phyloP scores from a whole-genome alignment of 1,139 yeast genomes.

The Hyphopichia khmerensis region DNA sequence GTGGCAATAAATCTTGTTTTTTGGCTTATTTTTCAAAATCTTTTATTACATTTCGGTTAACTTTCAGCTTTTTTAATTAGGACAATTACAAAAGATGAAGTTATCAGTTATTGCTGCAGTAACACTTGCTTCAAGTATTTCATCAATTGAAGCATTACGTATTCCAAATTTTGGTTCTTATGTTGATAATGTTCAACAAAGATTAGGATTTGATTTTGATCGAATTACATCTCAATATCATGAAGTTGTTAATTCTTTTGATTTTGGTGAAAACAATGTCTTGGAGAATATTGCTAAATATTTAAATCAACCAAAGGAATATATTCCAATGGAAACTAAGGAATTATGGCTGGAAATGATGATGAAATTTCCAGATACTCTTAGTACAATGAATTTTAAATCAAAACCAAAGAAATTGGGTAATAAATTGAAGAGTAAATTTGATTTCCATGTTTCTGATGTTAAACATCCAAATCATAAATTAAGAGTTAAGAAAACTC shows the following conservation, averaged over 20 bases:
- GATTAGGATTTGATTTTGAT: conserved; percentile 18
- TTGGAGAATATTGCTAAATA: conserved; percentile 32
- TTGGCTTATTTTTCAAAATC: no score
- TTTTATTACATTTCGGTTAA: no score
- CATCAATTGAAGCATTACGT: conserved; percentile 27
- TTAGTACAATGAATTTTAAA: conserved; percentile 47
- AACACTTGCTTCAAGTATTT: conserved; percentile 21
- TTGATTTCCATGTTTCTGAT: conserved; percentile 56
- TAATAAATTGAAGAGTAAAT: conserved; percentile 31
- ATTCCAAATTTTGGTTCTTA: conserved; percentile 23
- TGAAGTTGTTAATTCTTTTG: conserved; percentile 15
- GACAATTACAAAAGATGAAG: conserved; percentile 21
- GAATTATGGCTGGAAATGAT: conserved; percentile 62
- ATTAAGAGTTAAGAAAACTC: conserved; percentile 61
- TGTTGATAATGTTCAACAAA: conserved; percentile 25
- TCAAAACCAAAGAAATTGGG: conserved; percentile 50
- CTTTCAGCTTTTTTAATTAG: no score
- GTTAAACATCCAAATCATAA: conserved; percentile 51
- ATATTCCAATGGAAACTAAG: conserved; percentile 49
- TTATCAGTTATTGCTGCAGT: conserved; percentile 20
- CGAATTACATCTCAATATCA: conserved; percentile 13
- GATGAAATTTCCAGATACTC: conserved; percentile 52
- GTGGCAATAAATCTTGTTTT: no score
- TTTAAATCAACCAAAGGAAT: conserved; percentile 47
- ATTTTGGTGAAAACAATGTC: conserved; percentile 20